A percentile compares a stretch with the other conserved stretches of the same genome.
phyloP scores from a whole-genome alignment of 1,139 yeast species.

The Pichia sp. region DNA sequence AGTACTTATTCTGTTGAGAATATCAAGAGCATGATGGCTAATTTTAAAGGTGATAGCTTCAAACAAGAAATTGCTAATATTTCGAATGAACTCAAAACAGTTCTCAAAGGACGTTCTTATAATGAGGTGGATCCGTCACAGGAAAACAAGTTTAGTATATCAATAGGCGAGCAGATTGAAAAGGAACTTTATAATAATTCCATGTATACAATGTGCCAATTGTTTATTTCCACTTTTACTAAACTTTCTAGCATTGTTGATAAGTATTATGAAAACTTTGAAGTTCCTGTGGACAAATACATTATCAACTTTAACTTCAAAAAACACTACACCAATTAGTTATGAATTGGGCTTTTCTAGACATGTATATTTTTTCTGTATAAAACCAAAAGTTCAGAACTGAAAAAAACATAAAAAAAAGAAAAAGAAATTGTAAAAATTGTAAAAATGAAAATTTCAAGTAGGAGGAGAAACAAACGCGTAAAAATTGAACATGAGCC shows the following conservation, averaged over 20 bases:
- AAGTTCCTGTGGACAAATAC: constrained; percentile 28
- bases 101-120: constrained; percentile 38
- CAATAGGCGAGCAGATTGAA: constrained; percentile 38
- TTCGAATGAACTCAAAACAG: constrained; percentile 51
- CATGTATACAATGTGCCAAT: constrained; percentile 35
- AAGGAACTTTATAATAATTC: constrained; percentile 40
- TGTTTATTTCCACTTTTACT: constrained; percentile 37
- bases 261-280: constrained; percentile 39
- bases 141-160: constrained; percentile 29
- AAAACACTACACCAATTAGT: constrained; percentile 23
- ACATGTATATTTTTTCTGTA: no score
- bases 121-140: constrained; percentile 17
- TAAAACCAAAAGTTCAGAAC: no score
- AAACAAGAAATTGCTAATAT: constrained; percentile 50
- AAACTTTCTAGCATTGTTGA: constrained; percentile 37
- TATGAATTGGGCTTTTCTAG: no score
- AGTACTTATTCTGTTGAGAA: constrained; percentile 59
- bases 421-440: no score
- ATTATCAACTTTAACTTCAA: constrained; percentile 30
- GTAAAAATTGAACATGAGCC: no score
- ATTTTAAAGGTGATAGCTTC: constrained; percentile 56
- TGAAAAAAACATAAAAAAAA: no score
- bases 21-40: constrained; percentile 49
- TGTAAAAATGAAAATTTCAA: no score
- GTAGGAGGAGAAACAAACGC: no score